Base-by-base conservation (phyloP, 305 asterid genomes). In the Nicotiana rustica region DNA sequence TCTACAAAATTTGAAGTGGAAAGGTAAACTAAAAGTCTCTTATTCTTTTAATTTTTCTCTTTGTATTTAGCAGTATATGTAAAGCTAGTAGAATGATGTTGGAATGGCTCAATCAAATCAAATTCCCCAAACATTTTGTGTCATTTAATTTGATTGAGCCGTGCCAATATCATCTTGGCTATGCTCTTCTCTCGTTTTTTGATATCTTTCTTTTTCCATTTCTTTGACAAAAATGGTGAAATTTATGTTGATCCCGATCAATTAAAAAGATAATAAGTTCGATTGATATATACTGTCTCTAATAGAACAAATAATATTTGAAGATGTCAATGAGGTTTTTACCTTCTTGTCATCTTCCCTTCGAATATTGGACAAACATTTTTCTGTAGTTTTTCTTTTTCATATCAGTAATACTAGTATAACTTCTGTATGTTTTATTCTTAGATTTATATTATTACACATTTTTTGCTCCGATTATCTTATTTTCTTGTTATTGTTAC, bases 91-190 rank as follows among this genome's bases (percentile, higher is more conserved):
- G 47, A 69, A 79, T 56, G 88, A 82, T 82, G 85, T 85, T 85
- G 88, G 88, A 38, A 71, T 62, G 82, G 77, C 84, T 85, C 88
- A 85, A 82, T 79, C 88, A 85, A 82, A 85, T 56, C 76, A 85
- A 82, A 79, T 85, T 79, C 82, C 68, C 55, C 82, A 82, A 25
- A 15, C 7, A 10, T 10, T 33, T 82, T 75, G 90, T 83, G 87
- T 83, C 83, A 70, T 86, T 90, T 91, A 81, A 84, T 91, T 87
- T 89, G 94, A 91, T 91, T 91, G 94, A 91, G 94, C 92, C 94
- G 93, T 91, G 93, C 94, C 94, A 91, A 90, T 91, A 91, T 91
- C 93, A 85, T 77, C 31, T 19, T 55, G 41, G 1, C 33, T 80
- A 14, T 76, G 33, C 47, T 10, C 2, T 0, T 70, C 17, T 17